phyloP scores from a whole-genome alignment of 331 rosid species.

The Rosa hybrid region DNA sequence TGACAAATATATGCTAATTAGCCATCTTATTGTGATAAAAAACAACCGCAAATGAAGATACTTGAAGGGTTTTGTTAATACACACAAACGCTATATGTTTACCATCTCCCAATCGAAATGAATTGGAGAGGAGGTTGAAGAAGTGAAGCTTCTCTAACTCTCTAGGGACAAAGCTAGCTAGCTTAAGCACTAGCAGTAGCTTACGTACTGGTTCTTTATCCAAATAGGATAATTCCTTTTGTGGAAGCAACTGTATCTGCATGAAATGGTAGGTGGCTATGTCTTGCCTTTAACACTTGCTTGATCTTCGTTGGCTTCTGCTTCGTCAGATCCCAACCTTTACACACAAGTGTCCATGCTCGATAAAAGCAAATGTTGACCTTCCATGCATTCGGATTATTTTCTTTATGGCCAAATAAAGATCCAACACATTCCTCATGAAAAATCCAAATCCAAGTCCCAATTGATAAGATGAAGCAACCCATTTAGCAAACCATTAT shows the following conservation, averaged over 20 bases:
- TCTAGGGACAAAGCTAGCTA: neutral
- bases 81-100: neutral
- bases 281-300: slow-evolving; percentile 6
- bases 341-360: neutral
- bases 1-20: neutral
- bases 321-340: slow-evolving; percentile 36
- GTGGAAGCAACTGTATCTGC: neutral
- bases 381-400: slow-evolving; percentile 11
- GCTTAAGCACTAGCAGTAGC: neutral
- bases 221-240: slow-evolving; percentile 22
- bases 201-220: slow-evolving; percentile 3
- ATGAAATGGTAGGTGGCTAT: slow-evolving; percentile 1
- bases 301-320: neutral
- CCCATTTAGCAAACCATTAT: neutral
- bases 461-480: neutral
- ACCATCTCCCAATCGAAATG: neutral
- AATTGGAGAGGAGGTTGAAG: neutral
- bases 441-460: neutral
- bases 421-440: neutral
- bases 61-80: neutral
- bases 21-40: neutral
- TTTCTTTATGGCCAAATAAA: neutral
- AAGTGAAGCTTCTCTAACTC: neutral
- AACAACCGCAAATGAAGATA: neutral
- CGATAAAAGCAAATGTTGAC: slow-evolving; percentile 14